Evolutionary conservation across 495 filamentous ascomycete genomes (phyloP).

Genomic region (Choiromyces venosus): DNA sequence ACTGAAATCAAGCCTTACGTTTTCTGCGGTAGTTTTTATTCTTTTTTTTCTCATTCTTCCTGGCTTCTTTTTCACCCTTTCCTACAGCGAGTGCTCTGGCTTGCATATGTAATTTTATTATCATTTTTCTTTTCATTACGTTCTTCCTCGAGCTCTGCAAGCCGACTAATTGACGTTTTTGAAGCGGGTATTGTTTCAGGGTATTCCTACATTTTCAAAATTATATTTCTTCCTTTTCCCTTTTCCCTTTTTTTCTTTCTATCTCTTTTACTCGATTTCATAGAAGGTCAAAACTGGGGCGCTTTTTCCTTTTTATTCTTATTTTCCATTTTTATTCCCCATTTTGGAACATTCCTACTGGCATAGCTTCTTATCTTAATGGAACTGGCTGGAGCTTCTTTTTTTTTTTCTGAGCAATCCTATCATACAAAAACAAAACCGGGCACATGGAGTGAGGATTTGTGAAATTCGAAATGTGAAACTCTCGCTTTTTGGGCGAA

Average conservation of each 20-base stretch:
- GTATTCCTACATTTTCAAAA: background rate
- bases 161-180: background rate
- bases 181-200: background rate
- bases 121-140: constrained; percentile 9
- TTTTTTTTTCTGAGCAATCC: background rate
- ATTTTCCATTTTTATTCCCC: background rate
- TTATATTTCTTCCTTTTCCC: background rate
- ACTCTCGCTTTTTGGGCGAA: background rate
- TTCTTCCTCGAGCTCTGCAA: constrained; percentile 8
- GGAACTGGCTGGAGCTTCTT: background rate
- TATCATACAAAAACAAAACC: background rate
- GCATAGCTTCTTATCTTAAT: background rate
- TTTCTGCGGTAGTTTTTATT: constrained; percentile 29
- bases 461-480: background rate
- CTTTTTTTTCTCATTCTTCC: constrained; percentile 13
- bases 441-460: background rate
- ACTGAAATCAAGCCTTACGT: constrained; percentile 24
- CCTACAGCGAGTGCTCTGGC: constrained; percentile 3
- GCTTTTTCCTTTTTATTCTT: background rate
- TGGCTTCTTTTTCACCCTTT: constrained; percentile 14
- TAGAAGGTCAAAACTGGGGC: constrained; percentile 38
- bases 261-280: constrained; percentile 14
- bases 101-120: constrained; percentile 13
- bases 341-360: background rate
- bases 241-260: background rate